Evolutionary conservation across 192 early-diverging fungal species (phyloP).

Genomic region (Coemansia sp.): DNA sequence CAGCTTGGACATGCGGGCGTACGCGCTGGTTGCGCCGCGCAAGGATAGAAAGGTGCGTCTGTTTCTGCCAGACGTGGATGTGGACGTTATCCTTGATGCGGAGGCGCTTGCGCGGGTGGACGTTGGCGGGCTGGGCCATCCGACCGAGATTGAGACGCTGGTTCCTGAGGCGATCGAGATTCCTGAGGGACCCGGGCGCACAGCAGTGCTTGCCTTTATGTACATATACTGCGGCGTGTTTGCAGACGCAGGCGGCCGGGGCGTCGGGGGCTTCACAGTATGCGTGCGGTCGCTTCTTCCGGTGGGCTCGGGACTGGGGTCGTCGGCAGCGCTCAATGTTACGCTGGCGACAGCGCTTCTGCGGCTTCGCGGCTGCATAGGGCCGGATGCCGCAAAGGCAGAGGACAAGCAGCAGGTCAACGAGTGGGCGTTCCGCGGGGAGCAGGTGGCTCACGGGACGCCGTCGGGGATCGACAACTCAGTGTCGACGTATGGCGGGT

Average conservation of each 20-base stretch:
- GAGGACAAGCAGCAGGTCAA: slow-evolving; percentile 67
- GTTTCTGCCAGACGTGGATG: slow-evolving; percentile 65
- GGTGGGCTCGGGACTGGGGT: slow-evolving; percentile 92
- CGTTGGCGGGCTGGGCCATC: slow-evolving; percentile 8
- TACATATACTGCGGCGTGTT: slow-evolving; percentile 61
- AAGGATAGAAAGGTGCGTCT: slow-evolving; percentile 56
- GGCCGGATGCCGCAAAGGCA: slow-evolving; percentile 14
- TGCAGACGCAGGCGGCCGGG: slow-evolving; percentile 9
- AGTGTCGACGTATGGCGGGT: slow-evolving; percentile 86
- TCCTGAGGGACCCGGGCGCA: slow-evolving; percentile 40
- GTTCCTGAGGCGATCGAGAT: slow-evolving; percentile 7
- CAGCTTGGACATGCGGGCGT: slow-evolving; percentile 77
- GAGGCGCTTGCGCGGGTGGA: slow-evolving; percentile 8
- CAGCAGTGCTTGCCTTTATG: slow-evolving; percentile 68
- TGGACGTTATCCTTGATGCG: slow-evolving; percentile 38
- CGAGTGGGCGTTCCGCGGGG: slow-evolving; percentile 87
- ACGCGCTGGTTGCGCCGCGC: slow-evolving; percentile 62
- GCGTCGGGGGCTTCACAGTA: slow-evolving; percentile 56
- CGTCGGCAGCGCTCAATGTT: slow-evolving; percentile 92
- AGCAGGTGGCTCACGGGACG: slow-evolving; percentile 94
- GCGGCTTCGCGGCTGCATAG: slow-evolving; percentile 48
- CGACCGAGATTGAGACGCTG: slow-evolving; percentile 24
- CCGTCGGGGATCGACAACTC: slow-evolving; percentile 97
- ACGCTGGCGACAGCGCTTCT: slow-evolving; percentile 78
- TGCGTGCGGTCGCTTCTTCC: slow-evolving; percentile 77